Conservation (phyloP, 352 stramenopile genomes). For the Phytophthora ohioensis region DNA sequence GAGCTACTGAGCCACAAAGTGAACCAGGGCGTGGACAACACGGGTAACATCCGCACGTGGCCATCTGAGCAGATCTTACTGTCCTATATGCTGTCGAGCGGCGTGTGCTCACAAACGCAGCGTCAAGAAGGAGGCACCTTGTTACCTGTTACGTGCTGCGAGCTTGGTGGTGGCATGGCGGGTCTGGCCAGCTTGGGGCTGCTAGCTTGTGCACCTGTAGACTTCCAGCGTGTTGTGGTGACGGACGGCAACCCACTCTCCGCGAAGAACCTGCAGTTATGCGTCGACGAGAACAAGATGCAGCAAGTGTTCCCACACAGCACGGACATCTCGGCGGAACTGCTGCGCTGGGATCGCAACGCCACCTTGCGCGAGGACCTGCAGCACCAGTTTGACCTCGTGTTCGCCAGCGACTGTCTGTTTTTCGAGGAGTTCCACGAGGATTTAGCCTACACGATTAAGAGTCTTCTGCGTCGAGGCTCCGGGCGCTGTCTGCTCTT, state of each 20-base stretch:
- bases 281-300: slow-evolving; percentile 62
- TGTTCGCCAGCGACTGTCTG: slow-evolving; percentile 86
- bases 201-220: slow-evolving; percentile 50
- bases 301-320: slow-evolving; percentile 29
- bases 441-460: slow-evolving; percentile 76
- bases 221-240: slow-evolving; percentile 59
- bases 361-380: slow-evolving; percentile 33
- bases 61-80: slow-evolving; percentile 83
- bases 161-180: slow-evolving; percentile 82
- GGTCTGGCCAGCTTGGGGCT: slow-evolving; percentile 77
- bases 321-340: slow-evolving; percentile 36
- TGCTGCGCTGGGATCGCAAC: slow-evolving; percentile 80
- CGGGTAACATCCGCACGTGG: slow-evolving; percentile 89
- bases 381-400: slow-evolving; percentile 74
- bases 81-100: slow-evolving; percentile 60
- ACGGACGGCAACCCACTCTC: slow-evolving; percentile 80
- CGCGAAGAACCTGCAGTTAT: slow-evolving; percentile 74
- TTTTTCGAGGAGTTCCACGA: slow-evolving; percentile 91
- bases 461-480: slow-evolving; percentile 50
- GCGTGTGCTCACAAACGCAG: slow-evolving; percentile 42
- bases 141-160: slow-evolving; percentile 58
- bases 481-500: slow-evolving; percentile 73
- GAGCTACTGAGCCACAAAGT: slow-evolving; percentile 82
- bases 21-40: slow-evolving; percentile 88
- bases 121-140: not conserved